Percentiles rank a stretch among this genome's conserved stretches.
These are phyloP conservation scores for Sarocladiaceae sp. DNA, from an alignment of 2,329 filamentous ascomycete species.

Conservation along the genomic window DNA sequence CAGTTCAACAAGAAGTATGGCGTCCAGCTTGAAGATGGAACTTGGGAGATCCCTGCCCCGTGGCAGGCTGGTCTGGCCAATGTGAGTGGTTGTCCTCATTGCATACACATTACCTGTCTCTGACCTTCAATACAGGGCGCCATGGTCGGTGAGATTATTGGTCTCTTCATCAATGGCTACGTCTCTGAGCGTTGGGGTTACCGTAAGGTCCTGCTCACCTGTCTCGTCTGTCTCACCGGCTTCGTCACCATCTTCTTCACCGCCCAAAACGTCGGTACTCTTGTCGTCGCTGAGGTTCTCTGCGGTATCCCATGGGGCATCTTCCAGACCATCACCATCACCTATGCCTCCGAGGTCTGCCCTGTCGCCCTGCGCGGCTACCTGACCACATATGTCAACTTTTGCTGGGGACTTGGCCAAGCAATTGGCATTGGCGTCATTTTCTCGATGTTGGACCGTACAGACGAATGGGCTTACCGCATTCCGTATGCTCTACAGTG, in stretches of 20 bases:
- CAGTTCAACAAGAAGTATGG: conserved; percentile 56
- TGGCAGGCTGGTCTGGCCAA: conserved; percentile 60
- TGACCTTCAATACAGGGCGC: conserved; percentile 34
- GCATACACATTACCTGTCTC: conserved; percentile 1
- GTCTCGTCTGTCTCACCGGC: conserved; percentile 44
- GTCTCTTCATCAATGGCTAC: conserved; percentile 59
- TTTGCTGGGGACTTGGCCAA: conserved; percentile 73
- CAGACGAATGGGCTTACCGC: conserved; percentile 63
- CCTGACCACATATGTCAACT: conserved; percentile 68
- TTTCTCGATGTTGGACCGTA: conserved; percentile 56
- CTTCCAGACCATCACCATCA: conserved; percentile 53
- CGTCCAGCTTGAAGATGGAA: conserved; percentile 35
- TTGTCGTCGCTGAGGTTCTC: conserved; percentile 56
- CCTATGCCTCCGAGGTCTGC: conserved; percentile 67
- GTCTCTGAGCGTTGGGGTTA: conserved; percentile 63
- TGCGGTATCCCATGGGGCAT: conserved; percentile 59
- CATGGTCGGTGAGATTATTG: conserved; percentile 58
- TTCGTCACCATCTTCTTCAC: conserved; percentile 63
- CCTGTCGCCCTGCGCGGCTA: conserved; percentile 66
- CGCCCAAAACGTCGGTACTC: conserved; percentile 49
- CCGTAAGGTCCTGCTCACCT: conserved; percentile 55
- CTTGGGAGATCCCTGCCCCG: conserved; percentile 49
- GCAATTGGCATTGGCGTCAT: conserved; percentile 69
- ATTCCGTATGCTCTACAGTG: conserved; percentile 70
- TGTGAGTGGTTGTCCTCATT: conserved; percentile 29